Evolutionary conservation across 306 rosid genomes (phyloP).

Genomic region (Cicer judaicum): DNA sequence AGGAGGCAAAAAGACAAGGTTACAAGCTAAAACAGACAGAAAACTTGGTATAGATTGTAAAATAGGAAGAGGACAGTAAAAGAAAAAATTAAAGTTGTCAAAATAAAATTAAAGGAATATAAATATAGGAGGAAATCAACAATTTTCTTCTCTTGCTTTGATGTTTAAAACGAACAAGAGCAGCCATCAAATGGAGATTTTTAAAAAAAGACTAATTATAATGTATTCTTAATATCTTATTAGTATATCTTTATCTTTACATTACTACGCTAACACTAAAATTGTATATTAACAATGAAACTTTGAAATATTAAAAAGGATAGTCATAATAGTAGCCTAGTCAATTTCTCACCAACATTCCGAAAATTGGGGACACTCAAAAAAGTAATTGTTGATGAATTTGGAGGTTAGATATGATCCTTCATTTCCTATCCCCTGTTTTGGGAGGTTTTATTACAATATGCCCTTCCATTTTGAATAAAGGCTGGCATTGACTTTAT

Average conservation of each 20-base stretch:
- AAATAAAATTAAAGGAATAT: not conserved
- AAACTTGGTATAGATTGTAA: not conserved
- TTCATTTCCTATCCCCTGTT: conserved; percentile 1
- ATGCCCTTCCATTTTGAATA: conserved; percentile 15
- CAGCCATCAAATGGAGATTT: too few relatives aligned
- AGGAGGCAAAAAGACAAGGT: not conserved
- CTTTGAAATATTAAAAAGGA: conserved; percentile 16
- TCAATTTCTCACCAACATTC: conserved; percentile 21
- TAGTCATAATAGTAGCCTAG: not conserved
- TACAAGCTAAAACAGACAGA: not conserved
- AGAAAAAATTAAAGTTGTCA: not conserved
- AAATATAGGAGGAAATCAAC: not conserved
- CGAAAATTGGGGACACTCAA: not conserved
- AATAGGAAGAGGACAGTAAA: not conserved
- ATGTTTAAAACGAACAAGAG: not conserved
- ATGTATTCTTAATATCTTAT: not conserved
- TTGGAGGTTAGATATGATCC: conserved; percentile 13
- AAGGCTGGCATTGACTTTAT: not conserved
- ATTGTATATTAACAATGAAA: not conserved
- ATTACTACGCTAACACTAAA: not conserved
- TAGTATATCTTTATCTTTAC: not conserved
- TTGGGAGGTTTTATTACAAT: conserved; percentile 7
- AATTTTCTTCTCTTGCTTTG: not conserved
- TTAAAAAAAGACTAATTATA: not conserved
- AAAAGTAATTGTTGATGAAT: conserved; percentile 12